phyloP scores from a whole-genome alignment of 352 stramenopile species.

The Paralagenidium karlingii region DNA sequence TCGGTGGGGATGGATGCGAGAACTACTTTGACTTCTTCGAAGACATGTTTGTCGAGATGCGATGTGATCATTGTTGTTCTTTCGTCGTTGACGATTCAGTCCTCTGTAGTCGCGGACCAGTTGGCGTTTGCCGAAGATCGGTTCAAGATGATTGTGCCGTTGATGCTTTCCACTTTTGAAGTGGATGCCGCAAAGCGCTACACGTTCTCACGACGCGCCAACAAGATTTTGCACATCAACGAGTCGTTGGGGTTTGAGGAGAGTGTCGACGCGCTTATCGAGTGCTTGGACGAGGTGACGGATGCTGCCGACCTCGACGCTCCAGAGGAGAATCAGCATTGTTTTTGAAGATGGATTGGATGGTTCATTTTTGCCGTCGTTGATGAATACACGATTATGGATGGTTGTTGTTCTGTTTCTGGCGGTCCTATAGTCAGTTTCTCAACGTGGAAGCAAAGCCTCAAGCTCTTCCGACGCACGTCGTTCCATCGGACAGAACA shows the following conservation, averaged over 20 bases:
- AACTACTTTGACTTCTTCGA: constrained; percentile 2
- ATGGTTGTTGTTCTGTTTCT: too few relatives aligned
- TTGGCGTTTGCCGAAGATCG: constrained; percentile 71
- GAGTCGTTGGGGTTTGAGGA: constrained; percentile 61
- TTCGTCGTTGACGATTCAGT: constrained; percentile 50
- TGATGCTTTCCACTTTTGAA: constrained; percentile 58
- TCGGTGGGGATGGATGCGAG: constrained; percentile 7
- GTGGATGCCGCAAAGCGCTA: constrained; percentile 69
- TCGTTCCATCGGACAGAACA: too few relatives aligned
- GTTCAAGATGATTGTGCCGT: constrained; percentile 52
- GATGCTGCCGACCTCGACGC: too few relatives aligned
- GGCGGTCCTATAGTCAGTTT: too few relatives aligned
- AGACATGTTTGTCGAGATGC: constrained; percentile 7
- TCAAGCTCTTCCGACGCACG: too few relatives aligned
- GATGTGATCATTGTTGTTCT: constrained; percentile 53
- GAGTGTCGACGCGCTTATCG: constrained; percentile 44
- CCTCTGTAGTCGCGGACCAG: constrained; percentile 55
- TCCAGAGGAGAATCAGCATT: too few relatives aligned
- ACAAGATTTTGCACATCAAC: constrained; percentile 80
- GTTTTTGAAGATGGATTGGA: too few relatives aligned
- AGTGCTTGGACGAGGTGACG: constrained; percentile 20
- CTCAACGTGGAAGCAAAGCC: too few relatives aligned
- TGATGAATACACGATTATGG: too few relatives aligned
- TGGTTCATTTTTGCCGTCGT: too few relatives aligned
- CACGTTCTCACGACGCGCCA: constrained; percentile 56